These are phyloP conservation scores for Arachnomyces sp. DNA, from an alignment of 2,329 filamentous ascomycete species.

Conservation along the genomic window DNA sequence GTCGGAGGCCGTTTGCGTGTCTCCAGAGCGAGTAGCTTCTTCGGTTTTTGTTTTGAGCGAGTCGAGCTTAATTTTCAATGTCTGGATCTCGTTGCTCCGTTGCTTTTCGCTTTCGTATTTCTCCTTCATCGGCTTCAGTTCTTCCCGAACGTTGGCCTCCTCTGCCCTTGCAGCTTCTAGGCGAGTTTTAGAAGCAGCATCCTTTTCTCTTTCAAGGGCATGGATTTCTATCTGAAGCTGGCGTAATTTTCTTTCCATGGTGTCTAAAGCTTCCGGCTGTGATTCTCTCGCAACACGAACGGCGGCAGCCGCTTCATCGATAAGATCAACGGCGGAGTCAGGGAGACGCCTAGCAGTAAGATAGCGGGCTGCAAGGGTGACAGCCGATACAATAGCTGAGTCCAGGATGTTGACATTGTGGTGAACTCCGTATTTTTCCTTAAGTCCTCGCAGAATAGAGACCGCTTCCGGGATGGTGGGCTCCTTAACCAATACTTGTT, in stretches of 20 bases:
- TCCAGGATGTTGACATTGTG: conserved; percentile 96
- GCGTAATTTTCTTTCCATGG: conserved; percentile 77
- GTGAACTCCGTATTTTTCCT: conserved; percentile 96
- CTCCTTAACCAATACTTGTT: conserved; percentile 96
- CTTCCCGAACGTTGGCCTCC: conserved; percentile 88
- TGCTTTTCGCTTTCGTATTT: conserved; percentile 93
- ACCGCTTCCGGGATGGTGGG: conserved; percentile 82
- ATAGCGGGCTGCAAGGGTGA: conserved; percentile 88
- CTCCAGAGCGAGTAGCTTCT: conserved; percentile 79
- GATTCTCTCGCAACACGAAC: conserved; percentile 93
- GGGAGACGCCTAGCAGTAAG: conserved; percentile 84
- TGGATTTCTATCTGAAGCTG: conserved; percentile 98
- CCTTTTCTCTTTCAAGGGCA: conserved; percentile 85
- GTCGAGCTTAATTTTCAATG: conserved; percentile 91
- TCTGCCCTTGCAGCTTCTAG: conserved; percentile 79
- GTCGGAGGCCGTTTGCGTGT: conserved; percentile 82
- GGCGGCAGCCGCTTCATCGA: conserved; percentile 95
- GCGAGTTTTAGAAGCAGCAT: conserved; percentile 80
- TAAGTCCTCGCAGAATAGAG: conserved; percentile 95
- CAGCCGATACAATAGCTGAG: conserved; percentile 81
- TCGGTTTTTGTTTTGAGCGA: conserved; percentile 84
- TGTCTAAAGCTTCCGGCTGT: conserved; percentile 91
- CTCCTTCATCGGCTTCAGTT: conserved; percentile 81
- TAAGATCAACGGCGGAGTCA: conserved; percentile 91
- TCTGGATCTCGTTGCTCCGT: conserved; percentile 83